phyloP scores from a whole-genome alignment of 1,284 basidiomycete species.

The Tilletia setariae region DNA sequence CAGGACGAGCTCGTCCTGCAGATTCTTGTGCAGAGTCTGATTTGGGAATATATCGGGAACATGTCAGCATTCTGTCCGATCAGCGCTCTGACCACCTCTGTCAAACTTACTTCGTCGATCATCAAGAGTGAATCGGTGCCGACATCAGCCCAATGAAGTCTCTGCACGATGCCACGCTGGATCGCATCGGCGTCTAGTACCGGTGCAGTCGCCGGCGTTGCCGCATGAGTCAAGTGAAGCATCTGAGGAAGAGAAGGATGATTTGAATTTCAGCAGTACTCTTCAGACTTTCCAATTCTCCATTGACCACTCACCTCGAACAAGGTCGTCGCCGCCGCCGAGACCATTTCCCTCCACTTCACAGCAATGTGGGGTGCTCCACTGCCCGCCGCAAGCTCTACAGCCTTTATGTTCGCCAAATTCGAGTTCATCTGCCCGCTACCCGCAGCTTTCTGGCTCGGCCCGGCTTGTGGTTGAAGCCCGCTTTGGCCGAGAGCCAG shows the following conservation, averaged over 20 bases:
- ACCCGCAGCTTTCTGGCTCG: not conserved
- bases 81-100: no score
- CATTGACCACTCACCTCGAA: not conserved
- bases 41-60: no score
- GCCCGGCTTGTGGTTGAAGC: not conserved
- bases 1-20: not conserved
- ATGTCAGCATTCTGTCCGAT: no score
- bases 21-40: not conserved
- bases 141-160: constrained; percentile 5
- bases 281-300: no score
- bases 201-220: not conserved
- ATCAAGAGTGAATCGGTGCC: not conserved
- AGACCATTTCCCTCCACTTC: constrained; percentile 11
- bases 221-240: not conserved
- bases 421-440: not conserved
- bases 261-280: not conserved
- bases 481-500: not conserved
- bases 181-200: not conserved
- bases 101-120: not conserved
- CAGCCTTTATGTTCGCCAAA: no score
- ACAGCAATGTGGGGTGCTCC: not conserved
- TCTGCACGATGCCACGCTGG: not conserved
- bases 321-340: not conserved
- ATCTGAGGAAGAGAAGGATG: not conserved
- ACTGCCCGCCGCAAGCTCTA: not conserved